phyloP scores from a whole-genome alignment of 2,329 filamentous ascomycete species.

The Trichoderma koningiopsis region DNA sequence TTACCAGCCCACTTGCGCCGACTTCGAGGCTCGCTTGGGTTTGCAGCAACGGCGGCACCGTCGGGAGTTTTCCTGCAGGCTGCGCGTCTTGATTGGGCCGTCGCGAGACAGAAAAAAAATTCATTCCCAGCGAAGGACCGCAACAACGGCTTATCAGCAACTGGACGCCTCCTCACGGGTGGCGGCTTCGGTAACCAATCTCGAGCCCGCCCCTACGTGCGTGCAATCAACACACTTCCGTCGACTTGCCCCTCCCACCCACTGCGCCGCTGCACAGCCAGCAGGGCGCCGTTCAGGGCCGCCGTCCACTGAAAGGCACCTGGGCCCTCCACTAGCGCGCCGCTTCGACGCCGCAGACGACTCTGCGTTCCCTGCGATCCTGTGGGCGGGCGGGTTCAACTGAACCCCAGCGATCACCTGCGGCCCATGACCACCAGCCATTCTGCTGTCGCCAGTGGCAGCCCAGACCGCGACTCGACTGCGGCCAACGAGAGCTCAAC shows the following conservation, averaged over 20 bases:
- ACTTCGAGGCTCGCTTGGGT: not conserved
- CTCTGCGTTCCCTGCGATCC: not conserved
- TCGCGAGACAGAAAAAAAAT: not conserved
- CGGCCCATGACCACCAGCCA: conserved; percentile 28
- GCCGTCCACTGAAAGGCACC: conserved; percentile 19
- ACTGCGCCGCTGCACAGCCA: conserved; percentile 16
- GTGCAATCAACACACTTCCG: not conserved
- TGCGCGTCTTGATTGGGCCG: conserved; percentile 13
- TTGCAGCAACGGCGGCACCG: conserved; percentile 3
- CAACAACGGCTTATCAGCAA: conserved; percentile 9
- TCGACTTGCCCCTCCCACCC: not conserved
- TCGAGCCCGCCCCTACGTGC: not conserved
- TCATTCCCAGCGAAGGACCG: not conserved
- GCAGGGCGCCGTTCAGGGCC: conserved; percentile 15
- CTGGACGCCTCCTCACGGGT: conserved; percentile 7
- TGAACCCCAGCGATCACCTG: conserved; percentile 15
- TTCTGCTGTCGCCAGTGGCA: conserved; percentile 26
- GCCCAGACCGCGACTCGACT: conserved; percentile 22
- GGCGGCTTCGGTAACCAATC: conserved; percentile 20
- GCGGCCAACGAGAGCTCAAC: conserved; percentile 23
- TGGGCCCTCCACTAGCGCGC: conserved; percentile 21
- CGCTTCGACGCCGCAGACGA: conserved; percentile 13
- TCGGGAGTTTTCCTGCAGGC: conserved; percentile 7
- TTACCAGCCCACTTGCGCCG: conserved; percentile 7
- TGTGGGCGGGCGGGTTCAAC: conserved; percentile 17